Evolutionary conservation across 176 grass and related monocot species (phyloP).

Genomic region (Alloteropsis semialata): DNA sequence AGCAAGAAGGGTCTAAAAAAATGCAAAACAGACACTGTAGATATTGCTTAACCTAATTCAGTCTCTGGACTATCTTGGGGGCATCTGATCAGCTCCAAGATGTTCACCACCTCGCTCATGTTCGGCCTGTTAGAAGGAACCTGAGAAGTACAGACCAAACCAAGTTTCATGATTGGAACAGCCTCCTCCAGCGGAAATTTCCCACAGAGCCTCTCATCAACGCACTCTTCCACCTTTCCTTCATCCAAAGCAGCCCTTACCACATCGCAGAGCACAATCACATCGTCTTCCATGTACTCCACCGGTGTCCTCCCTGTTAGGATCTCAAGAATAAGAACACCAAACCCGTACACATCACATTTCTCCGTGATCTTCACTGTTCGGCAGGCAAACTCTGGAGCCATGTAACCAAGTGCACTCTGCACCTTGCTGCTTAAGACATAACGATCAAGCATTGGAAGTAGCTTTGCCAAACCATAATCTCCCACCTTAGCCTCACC

Average conservation of each 20-base stretch:
- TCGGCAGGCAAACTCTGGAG: constrained; percentile 93
- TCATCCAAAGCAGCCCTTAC: constrained; percentile 86
- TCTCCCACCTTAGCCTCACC: constrained; percentile 87
- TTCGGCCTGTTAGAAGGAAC: constrained; percentile 96
- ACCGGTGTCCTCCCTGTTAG: constrained; percentile 82
- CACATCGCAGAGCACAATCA: constrained; percentile 85
- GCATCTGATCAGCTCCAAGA: constrained; percentile 95
- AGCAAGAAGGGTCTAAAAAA: constrained; percentile 26
- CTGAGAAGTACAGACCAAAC: constrained; percentile 91
- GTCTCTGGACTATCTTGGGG: constrained; percentile 85
- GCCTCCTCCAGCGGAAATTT: constrained; percentile 92
- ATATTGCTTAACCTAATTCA: constrained; percentile 58
- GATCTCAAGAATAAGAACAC: constrained; percentile 83
- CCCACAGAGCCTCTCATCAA: constrained; percentile 77
- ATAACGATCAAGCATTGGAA: constrained; percentile 93
- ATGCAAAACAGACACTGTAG: background rate
- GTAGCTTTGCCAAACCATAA: constrained; percentile 95
- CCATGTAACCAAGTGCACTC: constrained; percentile 96
- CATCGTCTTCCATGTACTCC: constrained; percentile 96
- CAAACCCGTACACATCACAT: constrained; percentile 94
- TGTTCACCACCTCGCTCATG: constrained; percentile 97
- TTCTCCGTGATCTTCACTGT: constrained; percentile 97
- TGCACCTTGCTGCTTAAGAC: constrained; percentile 97
- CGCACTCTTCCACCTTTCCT: constrained; percentile 82
- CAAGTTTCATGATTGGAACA: constrained; percentile 84